Percentiles rank a stretch among this genome's conserved stretches.
Evolutionary conservation across 306 rosid genomes (phyloP).

Genomic region (Elaeagnus macrophylla): DNA sequence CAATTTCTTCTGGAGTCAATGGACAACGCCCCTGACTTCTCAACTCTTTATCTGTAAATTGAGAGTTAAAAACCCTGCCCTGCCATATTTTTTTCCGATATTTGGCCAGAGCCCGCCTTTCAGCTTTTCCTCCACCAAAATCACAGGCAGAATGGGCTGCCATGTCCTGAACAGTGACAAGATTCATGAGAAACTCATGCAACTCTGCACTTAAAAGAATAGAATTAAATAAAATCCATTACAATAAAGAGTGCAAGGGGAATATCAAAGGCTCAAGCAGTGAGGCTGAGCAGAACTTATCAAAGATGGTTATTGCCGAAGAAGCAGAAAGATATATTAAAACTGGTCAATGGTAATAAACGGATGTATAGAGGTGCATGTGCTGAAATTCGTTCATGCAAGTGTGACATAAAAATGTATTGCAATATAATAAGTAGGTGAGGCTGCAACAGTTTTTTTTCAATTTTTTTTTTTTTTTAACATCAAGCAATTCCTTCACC

Average conservation of each 20-base stretch:
- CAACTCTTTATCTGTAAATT: slow-evolving; percentile 88
- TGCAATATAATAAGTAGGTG: no score
- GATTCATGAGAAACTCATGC: background rate
- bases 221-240: background rate
- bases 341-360: no score
- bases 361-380: no score
- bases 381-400: no score
- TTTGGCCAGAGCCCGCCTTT: slow-evolving; percentile 81
- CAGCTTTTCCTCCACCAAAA: slow-evolving; percentile 96
- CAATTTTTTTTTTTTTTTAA: no score
- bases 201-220: background rate
- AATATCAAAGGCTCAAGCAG: no score
- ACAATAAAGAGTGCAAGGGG: background rate
- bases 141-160: slow-evolving; percentile 99
- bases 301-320: no score
- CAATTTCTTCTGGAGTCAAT: slow-evolving; percentile 93
- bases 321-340: no score
- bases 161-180: slow-evolving; percentile 60
- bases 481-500: no score
- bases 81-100: slow-evolving; percentile 91
- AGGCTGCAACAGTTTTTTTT: no score
- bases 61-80: slow-evolving; percentile 95
- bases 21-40: slow-evolving; percentile 99
- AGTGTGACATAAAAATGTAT: no score
- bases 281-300: no score